phyloP scores from a whole-genome alignment of 371 early-diverging fungal species.

The Circinella minor region DNA sequence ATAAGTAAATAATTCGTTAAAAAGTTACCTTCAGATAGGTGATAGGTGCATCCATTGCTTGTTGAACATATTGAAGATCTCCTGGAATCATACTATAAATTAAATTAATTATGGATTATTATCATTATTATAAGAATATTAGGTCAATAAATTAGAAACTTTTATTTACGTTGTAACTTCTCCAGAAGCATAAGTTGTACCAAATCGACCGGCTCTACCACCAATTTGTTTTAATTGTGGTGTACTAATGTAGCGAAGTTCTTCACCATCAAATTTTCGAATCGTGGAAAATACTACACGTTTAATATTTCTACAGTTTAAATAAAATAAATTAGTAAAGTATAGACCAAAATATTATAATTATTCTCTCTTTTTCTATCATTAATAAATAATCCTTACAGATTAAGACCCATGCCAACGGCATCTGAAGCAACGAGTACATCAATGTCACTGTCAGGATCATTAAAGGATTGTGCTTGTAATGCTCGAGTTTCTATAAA shows the following conservation, averaged over 20 bases:
- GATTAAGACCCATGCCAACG: conserved; percentile 96
- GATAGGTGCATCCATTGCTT: conserved; percentile 37
- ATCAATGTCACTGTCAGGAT: conserved; percentile 76
- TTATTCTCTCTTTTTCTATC: neutral
- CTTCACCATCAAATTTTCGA: conserved; percentile 80
- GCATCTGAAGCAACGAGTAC: conserved; percentile 96
- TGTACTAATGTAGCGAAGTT: conserved; percentile 52
- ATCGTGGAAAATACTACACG: conserved; percentile 83
- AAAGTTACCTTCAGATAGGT: conserved; percentile 33
- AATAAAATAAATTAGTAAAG: neutral
- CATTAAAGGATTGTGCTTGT: conserved; percentile 93
- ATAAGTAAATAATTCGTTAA: neutral
- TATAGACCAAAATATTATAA: neutral
- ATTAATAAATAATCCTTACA: conserved; percentile 55
- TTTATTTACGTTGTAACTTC: conserved; percentile 61
- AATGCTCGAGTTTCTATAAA: conserved; percentile 77
- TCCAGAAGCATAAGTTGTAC: conserved; percentile 66
- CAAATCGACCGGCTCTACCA: conserved; percentile 94
- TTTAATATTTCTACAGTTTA: conserved; percentile 71
- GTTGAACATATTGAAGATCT: conserved; percentile 38
- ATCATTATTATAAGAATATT: no score
- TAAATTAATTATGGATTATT: no score
- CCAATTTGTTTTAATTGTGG: conserved; percentile 94
- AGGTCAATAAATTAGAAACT: no score
- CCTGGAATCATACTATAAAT: conserved; percentile 23